phyloP scores from a whole-genome alignment of 768 basidiomycete genomes.

The Amanita rimosa region DNA sequence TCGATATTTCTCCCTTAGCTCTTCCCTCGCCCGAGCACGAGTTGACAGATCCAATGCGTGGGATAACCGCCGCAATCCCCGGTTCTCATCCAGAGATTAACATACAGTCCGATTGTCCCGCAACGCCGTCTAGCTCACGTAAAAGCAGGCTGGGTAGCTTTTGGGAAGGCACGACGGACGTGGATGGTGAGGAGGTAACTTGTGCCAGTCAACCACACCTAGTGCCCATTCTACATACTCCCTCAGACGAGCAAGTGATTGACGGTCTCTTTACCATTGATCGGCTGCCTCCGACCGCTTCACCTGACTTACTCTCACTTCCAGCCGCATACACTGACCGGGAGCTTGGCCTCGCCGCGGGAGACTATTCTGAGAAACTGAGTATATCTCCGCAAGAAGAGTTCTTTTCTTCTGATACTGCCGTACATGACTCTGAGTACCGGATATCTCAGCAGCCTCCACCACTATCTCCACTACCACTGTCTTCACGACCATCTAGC shows the following conservation, averaged over 20 bases:
- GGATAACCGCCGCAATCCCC: slow-evolving; percentile 55
- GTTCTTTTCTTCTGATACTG: not conserved
- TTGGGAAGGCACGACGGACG: slow-evolving; percentile 69
- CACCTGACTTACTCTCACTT: not conserved
- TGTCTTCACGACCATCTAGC: slow-evolving; percentile 4
- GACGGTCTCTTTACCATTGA: not conserved
- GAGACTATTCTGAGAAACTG: not conserved
- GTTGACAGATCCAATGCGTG: slow-evolving; percentile 82
- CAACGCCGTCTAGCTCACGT: slow-evolving; percentile 38
- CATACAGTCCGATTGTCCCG: slow-evolving; percentile 18
- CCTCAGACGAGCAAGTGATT: slow-evolving; percentile 8
- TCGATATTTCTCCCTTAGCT: slow-evolving; percentile 78
- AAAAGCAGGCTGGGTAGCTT: slow-evolving; percentile 55
- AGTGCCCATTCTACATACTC: slow-evolving; percentile 13
- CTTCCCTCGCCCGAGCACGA: slow-evolving; percentile 89
- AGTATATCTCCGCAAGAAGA: slow-evolving; percentile 4
- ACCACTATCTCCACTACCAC: slow-evolving; percentile 4
- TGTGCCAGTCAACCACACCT: slow-evolving; percentile 9
- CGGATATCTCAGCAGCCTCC: not conserved
- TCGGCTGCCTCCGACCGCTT: not conserved
- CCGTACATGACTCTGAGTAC: not conserved
- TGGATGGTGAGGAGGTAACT: slow-evolving; percentile 24
- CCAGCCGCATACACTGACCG: not conserved
- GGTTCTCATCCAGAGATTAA: slow-evolving; percentile 36
- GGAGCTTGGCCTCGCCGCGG: not conserved